Conservation (phyloP, 2,329 filamentous ascomycete species). For the Trichoderma harzianum region DNA sequence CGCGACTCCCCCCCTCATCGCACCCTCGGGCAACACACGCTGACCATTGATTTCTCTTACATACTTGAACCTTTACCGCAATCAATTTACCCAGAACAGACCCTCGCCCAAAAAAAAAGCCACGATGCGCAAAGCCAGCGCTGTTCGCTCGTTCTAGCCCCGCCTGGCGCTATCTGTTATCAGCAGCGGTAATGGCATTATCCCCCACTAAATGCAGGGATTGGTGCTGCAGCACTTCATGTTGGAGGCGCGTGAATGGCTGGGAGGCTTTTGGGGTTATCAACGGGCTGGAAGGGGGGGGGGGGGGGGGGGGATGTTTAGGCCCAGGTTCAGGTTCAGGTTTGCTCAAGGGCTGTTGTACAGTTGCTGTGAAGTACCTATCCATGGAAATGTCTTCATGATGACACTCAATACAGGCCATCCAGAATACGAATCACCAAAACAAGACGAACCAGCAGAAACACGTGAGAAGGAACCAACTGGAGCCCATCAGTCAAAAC, state of each 20-base stretch:
- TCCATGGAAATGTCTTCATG: no score
- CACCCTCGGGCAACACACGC: background rate
- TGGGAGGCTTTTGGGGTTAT: background rate
- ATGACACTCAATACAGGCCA: background rate
- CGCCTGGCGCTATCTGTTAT: constrained; percentile 12
- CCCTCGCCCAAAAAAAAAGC: background rate
- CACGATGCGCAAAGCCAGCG: background rate
- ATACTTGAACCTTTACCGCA: background rate
- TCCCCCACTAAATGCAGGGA: constrained; percentile 16
- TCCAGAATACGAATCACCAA: background rate
- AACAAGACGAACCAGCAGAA: background rate
- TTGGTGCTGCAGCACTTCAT: constrained; percentile 10
- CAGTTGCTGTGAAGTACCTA: no score
- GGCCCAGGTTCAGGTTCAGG: background rate
- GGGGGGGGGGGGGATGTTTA: background rate
- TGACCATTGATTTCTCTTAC: constrained; percentile 9
- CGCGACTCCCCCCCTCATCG: background rate
- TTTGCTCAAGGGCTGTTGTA: background rate
- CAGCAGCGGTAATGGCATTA: background rate
- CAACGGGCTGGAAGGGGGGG: background rate
- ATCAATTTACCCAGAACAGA: constrained; percentile 6
- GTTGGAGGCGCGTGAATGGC: constrained; percentile 9
- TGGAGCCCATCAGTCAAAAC: background rate
- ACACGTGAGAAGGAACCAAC: background rate
- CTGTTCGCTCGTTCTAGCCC: constrained; percentile 2